Evolutionary conservation across 2,329 filamentous ascomycete genomes (phyloP), one percentile per base, ranked within the genome.

Genomic region (Fusarium globosum): DNA sequence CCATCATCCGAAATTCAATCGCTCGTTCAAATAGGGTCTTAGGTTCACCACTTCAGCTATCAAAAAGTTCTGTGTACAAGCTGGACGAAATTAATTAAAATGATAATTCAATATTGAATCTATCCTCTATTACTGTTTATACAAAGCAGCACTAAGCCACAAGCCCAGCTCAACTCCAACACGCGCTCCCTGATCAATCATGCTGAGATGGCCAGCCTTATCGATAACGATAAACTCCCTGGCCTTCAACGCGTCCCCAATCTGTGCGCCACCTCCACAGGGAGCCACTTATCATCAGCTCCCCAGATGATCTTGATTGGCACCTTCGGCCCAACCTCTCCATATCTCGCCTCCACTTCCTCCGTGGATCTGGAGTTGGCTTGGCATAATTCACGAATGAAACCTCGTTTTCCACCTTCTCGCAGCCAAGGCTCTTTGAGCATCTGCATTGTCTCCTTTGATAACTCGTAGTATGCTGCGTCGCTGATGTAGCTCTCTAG

Each of bases 291-390:
- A 67, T 87, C 85, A 7, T 85, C 73, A 30, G 77, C 78, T 2
- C 84, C 85, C 85, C 85, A 86, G 13, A 86, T 79, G 10, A 87
- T 77, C 66, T 80, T 83, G 10, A 86, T 81, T 1, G 83, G 82
- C 16, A 83, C 68, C 20, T 65, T 77, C 26, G 77, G 65, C 11
- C 83, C 80, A 2, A 85, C 77, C 33, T 80, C 77, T 6, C 75
- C 61, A 51, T 86, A 83, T 72, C 78, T 76, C 18, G 72, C 76
- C 60, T 85, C 83, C n/a, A 86, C 81, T 38, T 58, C 75, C 12
- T 78, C 72, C 2, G 77, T 79, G 14, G 53, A 66, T 14, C 77
- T 67, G 4, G 59, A 76, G 33, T 78, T 77, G 21, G 77, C 77
- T 20, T 79, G 77, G 6, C 77, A 78, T 61, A 86, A 79, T 70